Evolutionary conservation across 2,329 filamentous ascomycete genomes (phyloP).

Genomic region (Ceratocystiopsis brevicomis): DNA sequence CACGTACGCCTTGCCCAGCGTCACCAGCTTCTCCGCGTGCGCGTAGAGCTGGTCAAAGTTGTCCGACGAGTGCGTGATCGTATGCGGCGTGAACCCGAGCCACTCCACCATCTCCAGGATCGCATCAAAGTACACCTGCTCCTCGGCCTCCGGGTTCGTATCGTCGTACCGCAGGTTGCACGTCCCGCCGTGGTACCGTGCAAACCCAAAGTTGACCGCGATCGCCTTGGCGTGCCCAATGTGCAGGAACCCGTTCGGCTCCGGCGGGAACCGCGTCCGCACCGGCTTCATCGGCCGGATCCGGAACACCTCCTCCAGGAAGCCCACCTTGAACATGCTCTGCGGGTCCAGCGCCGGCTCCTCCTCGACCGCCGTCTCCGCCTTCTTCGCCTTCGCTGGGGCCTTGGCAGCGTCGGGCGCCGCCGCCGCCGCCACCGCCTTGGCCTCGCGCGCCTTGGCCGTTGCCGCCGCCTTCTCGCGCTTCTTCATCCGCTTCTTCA

Average conservation of each 20-base stretch:
- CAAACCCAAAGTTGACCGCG: constrained; percentile 90
- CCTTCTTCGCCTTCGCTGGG: constrained; percentile 8
- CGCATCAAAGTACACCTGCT: constrained; percentile 74
- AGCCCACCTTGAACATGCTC: constrained; percentile 64
- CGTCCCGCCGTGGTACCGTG: constrained; percentile 55
- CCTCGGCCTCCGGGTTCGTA: constrained; percentile 85
- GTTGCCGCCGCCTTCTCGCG: constrained; percentile 37
- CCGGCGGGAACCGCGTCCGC: constrained; percentile 59
- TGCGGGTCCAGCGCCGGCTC: constrained; percentile 36
- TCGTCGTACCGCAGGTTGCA: constrained; percentile 40
- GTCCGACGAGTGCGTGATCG: constrained; percentile 75
- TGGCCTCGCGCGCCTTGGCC: constrained; percentile 17
- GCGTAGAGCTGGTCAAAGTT: constrained; percentile 80
- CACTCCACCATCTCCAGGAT: constrained; percentile 77
- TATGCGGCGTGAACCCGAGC: constrained; percentile 63
- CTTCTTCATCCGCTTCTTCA: constrained; percentile 40
- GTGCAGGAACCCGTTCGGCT: constrained; percentile 86
- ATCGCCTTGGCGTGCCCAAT: constrained; percentile 94
- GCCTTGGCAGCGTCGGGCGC: constrained; percentile 15
- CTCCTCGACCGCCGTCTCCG: constrained; percentile 18
- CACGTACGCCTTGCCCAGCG: constrained; percentile 55
- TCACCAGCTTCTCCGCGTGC: constrained; percentile 68
- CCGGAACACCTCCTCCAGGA: constrained; percentile 53
- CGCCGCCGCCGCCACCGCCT: constrained; percentile 11
- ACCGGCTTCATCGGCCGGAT: constrained; percentile 43